Conservation (phyloP, 768 basidiomycete species). For the Kwoniella newhampshirensis region DNA sequence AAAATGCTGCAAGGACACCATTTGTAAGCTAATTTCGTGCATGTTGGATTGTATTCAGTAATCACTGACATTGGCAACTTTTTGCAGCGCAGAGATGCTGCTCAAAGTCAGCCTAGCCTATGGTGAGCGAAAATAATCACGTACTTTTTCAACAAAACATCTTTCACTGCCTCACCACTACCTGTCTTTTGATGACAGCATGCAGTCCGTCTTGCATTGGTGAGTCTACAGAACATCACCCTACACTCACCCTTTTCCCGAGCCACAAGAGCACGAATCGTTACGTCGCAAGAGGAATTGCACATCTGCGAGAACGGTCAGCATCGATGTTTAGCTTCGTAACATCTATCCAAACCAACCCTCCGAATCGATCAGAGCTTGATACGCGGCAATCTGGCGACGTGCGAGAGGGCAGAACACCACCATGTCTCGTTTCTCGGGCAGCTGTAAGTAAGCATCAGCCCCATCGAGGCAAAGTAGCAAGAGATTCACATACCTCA, state of each 20-base stretch:
- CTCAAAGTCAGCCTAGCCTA: not conserved
- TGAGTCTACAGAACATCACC: not conserved
- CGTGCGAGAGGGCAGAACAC: constrained; percentile 86
- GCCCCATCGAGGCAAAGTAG: not conserved
- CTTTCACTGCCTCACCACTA: constrained; percentile 51
- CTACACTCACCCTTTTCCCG: constrained; percentile 59
- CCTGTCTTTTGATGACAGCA: constrained; percentile 60
- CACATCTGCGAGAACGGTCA: constrained; percentile 54
- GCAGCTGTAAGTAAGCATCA: constrained; percentile 60
- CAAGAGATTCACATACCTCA: constrained; percentile 28
- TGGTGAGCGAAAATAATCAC: not conserved
- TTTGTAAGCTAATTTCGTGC: not conserved
- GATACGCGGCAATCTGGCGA: constrained; percentile 72
- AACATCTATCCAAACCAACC: constrained; percentile 25
- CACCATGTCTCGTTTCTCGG: constrained; percentile 82
- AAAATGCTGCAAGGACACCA: constrained; percentile 62
- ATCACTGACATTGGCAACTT: constrained; percentile 42
- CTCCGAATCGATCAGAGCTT: constrained; percentile 64
- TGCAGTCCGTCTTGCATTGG: constrained; percentile 59
- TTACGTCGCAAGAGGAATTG: constrained; percentile 72
- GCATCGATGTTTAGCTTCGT: not conserved
- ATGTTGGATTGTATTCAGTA: not conserved
- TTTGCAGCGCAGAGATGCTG: constrained; percentile 38
- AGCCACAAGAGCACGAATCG: constrained; percentile 71
- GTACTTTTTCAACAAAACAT: constrained; percentile 64